phyloP scores from a whole-genome alignment of 2,329 filamentous ascomycete species.

The Alternaria sp. region DNA sequence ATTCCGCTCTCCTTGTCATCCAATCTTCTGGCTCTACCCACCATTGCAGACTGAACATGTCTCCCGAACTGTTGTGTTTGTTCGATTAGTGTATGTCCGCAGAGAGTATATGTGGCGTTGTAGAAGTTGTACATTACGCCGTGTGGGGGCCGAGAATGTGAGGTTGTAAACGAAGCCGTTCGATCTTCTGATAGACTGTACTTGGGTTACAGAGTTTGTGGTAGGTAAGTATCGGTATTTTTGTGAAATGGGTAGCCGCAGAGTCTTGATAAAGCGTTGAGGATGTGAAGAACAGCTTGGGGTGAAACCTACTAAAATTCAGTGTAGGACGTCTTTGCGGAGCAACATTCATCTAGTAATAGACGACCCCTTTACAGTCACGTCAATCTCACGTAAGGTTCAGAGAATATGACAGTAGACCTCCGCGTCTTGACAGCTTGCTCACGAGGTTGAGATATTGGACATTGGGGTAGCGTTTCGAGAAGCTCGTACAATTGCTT shows the following conservation, averaged over 20 bases:
- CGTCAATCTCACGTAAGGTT: no score
- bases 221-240: not conserved
- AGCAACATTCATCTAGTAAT: no score
- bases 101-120: not conserved
- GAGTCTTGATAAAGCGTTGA: not conserved
- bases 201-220: not conserved
- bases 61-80: not conserved
- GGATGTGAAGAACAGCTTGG: not conserved
- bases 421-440: no score
- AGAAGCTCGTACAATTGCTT: no score
- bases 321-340: not conserved
- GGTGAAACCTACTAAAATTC: not conserved
- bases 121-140: not conserved
- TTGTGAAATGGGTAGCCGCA: not conserved
- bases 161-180: not conserved
- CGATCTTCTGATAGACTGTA: not conserved
- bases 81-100: not conserved
- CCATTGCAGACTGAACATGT: not conserved
- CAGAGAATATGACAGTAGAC: no score
- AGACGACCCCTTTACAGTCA: no score
- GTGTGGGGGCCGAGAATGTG: not conserved
- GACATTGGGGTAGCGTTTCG: no score
- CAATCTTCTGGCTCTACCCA: not conserved
- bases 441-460: no score
- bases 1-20: not conserved